These are phyloP conservation scores for Podaxis sp. DNA, from an alignment of 768 basidiomycete genomes.

Conservation along the genomic window DNA sequence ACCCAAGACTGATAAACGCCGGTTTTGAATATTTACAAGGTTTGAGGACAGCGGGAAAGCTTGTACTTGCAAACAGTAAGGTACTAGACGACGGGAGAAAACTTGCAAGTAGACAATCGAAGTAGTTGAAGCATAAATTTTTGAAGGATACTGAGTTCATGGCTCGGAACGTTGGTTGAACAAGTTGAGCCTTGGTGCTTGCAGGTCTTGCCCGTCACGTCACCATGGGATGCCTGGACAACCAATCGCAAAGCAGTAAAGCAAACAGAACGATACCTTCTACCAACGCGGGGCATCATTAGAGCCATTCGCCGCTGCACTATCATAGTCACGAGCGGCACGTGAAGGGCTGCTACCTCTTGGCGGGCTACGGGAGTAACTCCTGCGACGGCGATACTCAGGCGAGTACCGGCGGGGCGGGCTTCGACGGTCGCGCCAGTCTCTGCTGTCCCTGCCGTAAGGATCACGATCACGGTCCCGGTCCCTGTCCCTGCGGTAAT, in stretches of 20 bases:
- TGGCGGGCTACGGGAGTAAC: conserved; percentile 80
- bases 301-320: conserved; percentile 25
- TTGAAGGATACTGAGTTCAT: conserved; percentile 15
- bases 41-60: conserved; percentile 16
- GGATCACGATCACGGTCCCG: conserved; percentile 54
- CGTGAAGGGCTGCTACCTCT: conserved; percentile 55
- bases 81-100: conserved; percentile 16
- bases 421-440: conserved; percentile 83
- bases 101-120: conserved; percentile 18
- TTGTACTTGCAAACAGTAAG: conserved; percentile 18
- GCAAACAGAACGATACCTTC: conserved; percentile 31
- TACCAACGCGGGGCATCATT: conserved; percentile 58
- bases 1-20: conserved; percentile 14
- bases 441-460: conserved; percentile 69
- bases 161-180: conserved; percentile 6
- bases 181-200: conserved; percentile 12
- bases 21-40: conserved; percentile 13
- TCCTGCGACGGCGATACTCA: conserved; percentile 72
- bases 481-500: conserved; percentile 51
- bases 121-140: conserved; percentile 17
- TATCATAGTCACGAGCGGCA: conserved; percentile 26
- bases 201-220: conserved; percentile 15
- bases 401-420: conserved; percentile 76
- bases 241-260: conserved; percentile 20
- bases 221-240: conserved; percentile 12